Base-by-base conservation (phyloP, 1,284 basidiomycete genomes). In the Xerocomus amazonicus region DNA sequence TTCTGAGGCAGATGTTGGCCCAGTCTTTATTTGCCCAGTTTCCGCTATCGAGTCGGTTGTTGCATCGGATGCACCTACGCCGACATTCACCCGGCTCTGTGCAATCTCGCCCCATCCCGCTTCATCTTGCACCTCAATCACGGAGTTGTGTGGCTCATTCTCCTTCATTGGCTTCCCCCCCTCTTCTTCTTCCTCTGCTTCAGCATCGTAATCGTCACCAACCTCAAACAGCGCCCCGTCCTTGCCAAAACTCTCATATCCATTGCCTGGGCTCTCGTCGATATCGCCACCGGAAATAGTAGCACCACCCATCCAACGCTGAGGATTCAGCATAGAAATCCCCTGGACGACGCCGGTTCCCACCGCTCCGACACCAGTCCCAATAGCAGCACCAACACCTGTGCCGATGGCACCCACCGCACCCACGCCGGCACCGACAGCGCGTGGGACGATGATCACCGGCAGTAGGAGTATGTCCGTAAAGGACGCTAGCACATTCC, bases 361-460 rank as follows among this genome's bases (percentile, higher is more conserved):
- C 4, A 82, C 81, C 23, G 89, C 74, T 1, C 53, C 60, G 2
- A 61, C 59, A 0, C 81, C 89, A n/a, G 74, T 84, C 1, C 90
- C 85, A 2, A 92, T 89, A 9, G 82, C 88, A 34, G 50, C 62
- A 13, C 89, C 84, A 1, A 83, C 81, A 0, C 81, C 80, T 12
- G 79, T 61, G 2, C 58, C 61, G 10, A 59, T 57, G 14, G 58
- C 57, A 2, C 60, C 84, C 0, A 92, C 88, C 26, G 55, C 66
- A 9, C 87, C 84, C 1, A 83, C 81, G 0, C 81, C 80, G 6
- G 79, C 79, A 32, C 86, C 84, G 6, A 84, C 82, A 0, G 92
- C 90, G 9, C 91, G 83, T 0, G 96, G 96, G 1, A 98, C 94
- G 58, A 98, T 97, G 1, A 93, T 97, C 16, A 98, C 96, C 0